These are phyloP conservation scores for Nannizziopsis barbatae DNA, from an alignment of 2,329 filamentous ascomycete genomes.

Conservation along the genomic window DNA sequence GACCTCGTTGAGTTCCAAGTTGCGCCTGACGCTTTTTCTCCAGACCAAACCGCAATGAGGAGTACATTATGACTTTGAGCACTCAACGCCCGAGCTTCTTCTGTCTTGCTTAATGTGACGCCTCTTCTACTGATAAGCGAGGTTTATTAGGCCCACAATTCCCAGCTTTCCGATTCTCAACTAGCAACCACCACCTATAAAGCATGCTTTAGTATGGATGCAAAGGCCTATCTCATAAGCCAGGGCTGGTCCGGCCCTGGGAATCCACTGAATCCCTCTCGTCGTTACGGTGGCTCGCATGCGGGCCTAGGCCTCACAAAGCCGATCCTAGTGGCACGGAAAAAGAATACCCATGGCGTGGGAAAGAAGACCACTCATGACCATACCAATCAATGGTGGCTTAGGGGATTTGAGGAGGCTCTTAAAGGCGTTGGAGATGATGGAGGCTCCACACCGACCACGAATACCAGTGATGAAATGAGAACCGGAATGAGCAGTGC, in stretches of 20 bases:
- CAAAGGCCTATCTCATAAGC: slow-evolving; percentile 65
- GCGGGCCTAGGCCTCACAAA: slow-evolving; percentile 66
- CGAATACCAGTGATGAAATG: slow-evolving; percentile 41
- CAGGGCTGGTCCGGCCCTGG: slow-evolving; percentile 88
- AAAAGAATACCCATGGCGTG: slow-evolving; percentile 69
- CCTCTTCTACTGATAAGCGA: too few species aligned
- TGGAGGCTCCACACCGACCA: slow-evolving; percentile 47
- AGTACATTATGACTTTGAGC: too few species aligned
- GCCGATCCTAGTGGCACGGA: slow-evolving; percentile 72
- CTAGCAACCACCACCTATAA: too few species aligned
- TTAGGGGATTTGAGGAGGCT: slow-evolving; percentile 85
- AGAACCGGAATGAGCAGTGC: slow-evolving; percentile 37
- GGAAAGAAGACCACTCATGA: slow-evolving; percentile 59
- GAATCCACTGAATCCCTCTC: slow-evolving; percentile 67
- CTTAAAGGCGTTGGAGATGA: slow-evolving; percentile 62
- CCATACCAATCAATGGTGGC: slow-evolving; percentile 84
- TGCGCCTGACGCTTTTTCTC: too few species aligned
- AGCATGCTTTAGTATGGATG: slow-evolving; percentile 53
- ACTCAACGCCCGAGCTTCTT: too few species aligned
- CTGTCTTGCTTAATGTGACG: too few species aligned
- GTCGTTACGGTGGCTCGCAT: slow-evolving; percentile 35
- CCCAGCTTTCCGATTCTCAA: too few species aligned
- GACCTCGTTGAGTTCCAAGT: too few species aligned
- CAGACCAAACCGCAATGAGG: too few species aligned
- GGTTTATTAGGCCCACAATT: too few species aligned